Evolutionary conservation across 2,329 filamentous ascomycete species (phyloP).

Genomic region (Ustilaginoidea virens): DNA sequence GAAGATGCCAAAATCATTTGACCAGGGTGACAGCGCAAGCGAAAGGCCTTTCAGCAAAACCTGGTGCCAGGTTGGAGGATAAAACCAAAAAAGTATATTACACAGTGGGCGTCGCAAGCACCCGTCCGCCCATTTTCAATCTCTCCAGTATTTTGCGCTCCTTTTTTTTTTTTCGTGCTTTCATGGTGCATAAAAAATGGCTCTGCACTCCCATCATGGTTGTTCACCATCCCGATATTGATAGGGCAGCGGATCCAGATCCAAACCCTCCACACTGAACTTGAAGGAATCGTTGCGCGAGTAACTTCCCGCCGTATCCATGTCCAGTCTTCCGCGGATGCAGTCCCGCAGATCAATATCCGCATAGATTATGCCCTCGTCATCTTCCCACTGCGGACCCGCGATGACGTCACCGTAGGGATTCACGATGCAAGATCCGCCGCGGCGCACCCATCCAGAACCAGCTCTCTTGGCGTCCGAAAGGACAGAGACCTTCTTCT

Average conservation of each 20-base stretch:
- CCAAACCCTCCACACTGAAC: conserved; percentile 41
- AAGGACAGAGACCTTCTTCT: not conserved
- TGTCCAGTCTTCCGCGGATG: conserved; percentile 61
- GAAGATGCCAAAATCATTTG: no score
- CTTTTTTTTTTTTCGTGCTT: no score
- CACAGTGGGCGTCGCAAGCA: no score
- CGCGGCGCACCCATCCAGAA: conserved; percentile 44
- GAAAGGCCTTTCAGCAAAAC: no score
- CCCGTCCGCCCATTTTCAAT: no score
- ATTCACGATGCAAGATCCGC: conserved; percentile 69
- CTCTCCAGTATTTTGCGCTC: no score
- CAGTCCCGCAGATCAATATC: conserved; percentile 85
- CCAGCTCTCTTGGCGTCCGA: not conserved
- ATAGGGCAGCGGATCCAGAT: conserved; percentile 42
- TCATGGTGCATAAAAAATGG: no score
- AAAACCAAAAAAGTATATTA: no score
- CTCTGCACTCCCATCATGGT: no score
- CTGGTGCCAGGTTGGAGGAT: no score
- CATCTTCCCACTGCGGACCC: conserved; percentile 73
- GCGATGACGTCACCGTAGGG: conserved; percentile 67
- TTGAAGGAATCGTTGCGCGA: conserved; percentile 55
- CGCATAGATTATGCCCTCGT: conserved; percentile 47
- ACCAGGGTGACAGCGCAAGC: no score
- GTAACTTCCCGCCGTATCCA: conserved; percentile 78
- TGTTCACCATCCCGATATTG: no score